phyloP scores from a whole-genome alignment of 495 filamentous ascomycete genomes.

The Chlorociboria aeruginascens region DNA sequence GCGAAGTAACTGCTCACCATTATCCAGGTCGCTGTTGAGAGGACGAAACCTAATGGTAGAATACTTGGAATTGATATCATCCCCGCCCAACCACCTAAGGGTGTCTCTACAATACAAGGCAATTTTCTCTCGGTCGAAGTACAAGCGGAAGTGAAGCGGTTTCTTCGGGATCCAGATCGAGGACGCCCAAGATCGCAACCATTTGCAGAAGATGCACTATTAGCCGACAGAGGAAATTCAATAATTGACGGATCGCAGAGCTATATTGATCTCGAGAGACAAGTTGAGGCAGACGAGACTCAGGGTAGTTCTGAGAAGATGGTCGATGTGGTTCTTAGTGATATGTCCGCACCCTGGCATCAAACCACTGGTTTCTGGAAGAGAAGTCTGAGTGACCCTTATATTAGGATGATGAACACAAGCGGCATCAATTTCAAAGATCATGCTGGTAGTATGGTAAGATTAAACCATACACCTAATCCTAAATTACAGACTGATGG shows the following conservation, averaged over 20 bases:
- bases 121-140: slow-evolving; percentile 68
- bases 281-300: slow-evolving; percentile 18
- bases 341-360: slow-evolving; percentile 94
- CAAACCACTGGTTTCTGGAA: slow-evolving; percentile 66
- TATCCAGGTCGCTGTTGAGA: slow-evolving; percentile 64
- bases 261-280: slow-evolving; percentile 39
- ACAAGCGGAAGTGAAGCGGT: slow-evolving; percentile 60
- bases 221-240: neutral
- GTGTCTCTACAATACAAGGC: slow-evolving; percentile 86
- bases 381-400: slow-evolving; percentile 83
- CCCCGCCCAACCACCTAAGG: slow-evolving; percentile 77
- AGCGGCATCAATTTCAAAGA: slow-evolving; percentile 78
- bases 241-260: slow-evolving; percentile 24
- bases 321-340: slow-evolving; percentile 91
- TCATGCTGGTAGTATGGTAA: slow-evolving; percentile 91
- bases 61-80: slow-evolving; percentile 90
- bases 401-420: slow-evolving; percentile 97
- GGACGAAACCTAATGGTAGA: slow-evolving; percentile 61
- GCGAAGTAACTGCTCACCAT: neutral
- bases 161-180: slow-evolving; percentile 52
- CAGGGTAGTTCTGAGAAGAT: slow-evolving; percentile 31
- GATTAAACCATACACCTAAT: slow-evolving; percentile 15
- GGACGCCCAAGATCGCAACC: slow-evolving; percentile 33
- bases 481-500: neutral
- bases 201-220: neutral